Conservation (phyloP, 441 rosid species). For the Syzygium malaccense region DNA sequence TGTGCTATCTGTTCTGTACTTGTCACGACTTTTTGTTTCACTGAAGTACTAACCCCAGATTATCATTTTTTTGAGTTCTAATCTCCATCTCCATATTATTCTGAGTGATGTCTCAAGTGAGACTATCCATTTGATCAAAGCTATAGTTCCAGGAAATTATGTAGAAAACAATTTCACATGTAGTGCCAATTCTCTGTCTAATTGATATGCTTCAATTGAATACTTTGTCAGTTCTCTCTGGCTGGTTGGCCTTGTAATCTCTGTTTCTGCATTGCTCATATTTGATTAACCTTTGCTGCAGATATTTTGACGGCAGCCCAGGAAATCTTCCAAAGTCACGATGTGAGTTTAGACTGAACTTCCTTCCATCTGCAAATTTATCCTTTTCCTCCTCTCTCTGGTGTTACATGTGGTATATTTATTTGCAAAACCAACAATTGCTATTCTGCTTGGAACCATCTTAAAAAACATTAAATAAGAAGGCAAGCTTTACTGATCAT, state of each 20-base stretch:
- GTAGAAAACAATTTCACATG: neutral
- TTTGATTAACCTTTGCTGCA: constrained; percentile 24
- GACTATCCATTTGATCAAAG: neutral
- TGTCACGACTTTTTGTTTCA: neutral
- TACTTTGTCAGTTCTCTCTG: neutral
- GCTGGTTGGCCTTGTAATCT: neutral
- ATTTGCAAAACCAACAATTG: neutral
- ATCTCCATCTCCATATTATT: neutral
- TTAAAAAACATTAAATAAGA: neutral
- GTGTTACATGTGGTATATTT: neutral
- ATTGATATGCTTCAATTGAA: neutral
- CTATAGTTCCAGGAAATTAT: neutral
- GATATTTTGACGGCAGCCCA: constrained; percentile 86
- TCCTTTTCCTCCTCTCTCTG: neutral
- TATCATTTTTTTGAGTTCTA: neutral
- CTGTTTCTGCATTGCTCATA: neutral
- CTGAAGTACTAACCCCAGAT: neutral
- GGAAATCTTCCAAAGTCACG: constrained; percentile 66
- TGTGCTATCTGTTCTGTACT: neutral
- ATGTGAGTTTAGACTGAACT: constrained; percentile 41
- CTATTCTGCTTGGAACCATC: neutral
- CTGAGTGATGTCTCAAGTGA: neutral
- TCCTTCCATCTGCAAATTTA: neutral
- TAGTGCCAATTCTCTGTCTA: neutral
- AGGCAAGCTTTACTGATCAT: neutral